These are phyloP conservation scores for Isoetes engelmannii DNA, from an alignment of 83 land plant species.

Conservation along the genomic window DNA sequence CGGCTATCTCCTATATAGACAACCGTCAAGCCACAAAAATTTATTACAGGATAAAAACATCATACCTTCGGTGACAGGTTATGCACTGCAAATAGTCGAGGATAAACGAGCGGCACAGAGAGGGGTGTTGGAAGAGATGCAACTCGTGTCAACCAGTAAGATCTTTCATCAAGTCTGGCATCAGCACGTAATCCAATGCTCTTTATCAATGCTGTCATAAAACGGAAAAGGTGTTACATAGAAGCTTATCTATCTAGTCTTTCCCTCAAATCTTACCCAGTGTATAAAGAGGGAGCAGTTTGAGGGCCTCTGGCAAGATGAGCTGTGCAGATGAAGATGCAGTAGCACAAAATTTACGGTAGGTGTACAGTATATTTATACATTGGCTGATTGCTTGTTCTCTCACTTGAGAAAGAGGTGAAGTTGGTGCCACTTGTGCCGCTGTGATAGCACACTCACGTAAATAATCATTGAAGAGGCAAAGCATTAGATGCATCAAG, in stretches of 20 bases:
- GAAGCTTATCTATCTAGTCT: background rate
- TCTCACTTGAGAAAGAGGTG: conserved; percentile 59
- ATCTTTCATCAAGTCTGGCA: conserved; percentile 76
- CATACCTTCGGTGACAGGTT: conserved; percentile 56
- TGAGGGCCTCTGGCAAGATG: conserved; percentile 92
- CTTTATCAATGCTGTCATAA: conserved; percentile 57
- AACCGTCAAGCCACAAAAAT: background rate
- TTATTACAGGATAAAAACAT: background rate
- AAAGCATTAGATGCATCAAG: background rate
- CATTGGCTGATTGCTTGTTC: conserved; percentile 67
- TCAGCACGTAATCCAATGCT: conserved; percentile 76
- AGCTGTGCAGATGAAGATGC: conserved; percentile 94
- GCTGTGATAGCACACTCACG: conserved; percentile 34
- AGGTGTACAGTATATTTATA: conserved; percentile 58
- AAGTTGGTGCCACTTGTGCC: conserved; percentile 55
- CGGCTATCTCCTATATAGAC: conserved; percentile 39
- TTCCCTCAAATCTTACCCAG: conserved; percentile 44
- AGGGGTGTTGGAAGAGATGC: conserved; percentile 55
- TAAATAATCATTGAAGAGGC: background rate
- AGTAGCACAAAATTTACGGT: conserved; percentile 94
- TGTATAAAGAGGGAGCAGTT: conserved; percentile 82
- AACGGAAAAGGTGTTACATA: background rate
- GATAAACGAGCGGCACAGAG: conserved; percentile 76
- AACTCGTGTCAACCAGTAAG: conserved; percentile 80
- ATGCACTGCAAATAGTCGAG: conserved; percentile 81